Base-by-base conservation (phyloP, 2,329 filamentous ascomycete species). In the Hypoxylon sp. region DNA sequence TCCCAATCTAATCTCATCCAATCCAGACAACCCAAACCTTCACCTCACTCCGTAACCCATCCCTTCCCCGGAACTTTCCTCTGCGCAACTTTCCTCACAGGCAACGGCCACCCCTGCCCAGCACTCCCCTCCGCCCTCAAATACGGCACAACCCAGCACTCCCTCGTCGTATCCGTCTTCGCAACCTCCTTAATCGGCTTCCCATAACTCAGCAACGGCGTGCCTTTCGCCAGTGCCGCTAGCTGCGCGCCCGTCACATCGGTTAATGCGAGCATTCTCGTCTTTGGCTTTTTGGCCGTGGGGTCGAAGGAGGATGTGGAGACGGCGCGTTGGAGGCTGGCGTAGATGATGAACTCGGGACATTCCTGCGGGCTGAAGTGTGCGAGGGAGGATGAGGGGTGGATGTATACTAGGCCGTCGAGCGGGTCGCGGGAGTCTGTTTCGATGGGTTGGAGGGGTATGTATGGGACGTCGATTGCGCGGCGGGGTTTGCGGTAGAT, bases 401-500 rank as follows among this genome's bases (percentile, higher is more conserved):
- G 96, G 46, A 98, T 87, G 76, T 92, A 98, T 1, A 97, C 93
- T 30, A 90, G 89, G 59, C 86, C 85, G 56, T 92, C 88, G 29
- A 84, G 74, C 73, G 78, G 62, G 52, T 84, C 78, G 63, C 75
- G 74, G 11, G 76, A 74, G 1, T 78, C 76, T 19, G 83, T 74
- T 45, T 87, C 77, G 65, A 93, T 83, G 0, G 93, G 90, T 70
- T 94, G 88, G 3, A 99, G 88, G 0, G 96, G 94, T 5, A 97
- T 79, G 76, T 98, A 99, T 0, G 95, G 92, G 2, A 98, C 92
- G 71, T 98, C 94, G 69, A 96, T 96, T 1, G 94, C 92, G n/a
- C 94, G 88, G 53, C 88, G 89, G 0, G 94, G 92, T 67, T 91
- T 93, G 16, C 90, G 85, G 47, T 83, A 80, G 56, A 85, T 80